phyloP scores from a whole-genome alignment of 805 yeast species.

The Blastobotrys mokoenaii region DNA sequence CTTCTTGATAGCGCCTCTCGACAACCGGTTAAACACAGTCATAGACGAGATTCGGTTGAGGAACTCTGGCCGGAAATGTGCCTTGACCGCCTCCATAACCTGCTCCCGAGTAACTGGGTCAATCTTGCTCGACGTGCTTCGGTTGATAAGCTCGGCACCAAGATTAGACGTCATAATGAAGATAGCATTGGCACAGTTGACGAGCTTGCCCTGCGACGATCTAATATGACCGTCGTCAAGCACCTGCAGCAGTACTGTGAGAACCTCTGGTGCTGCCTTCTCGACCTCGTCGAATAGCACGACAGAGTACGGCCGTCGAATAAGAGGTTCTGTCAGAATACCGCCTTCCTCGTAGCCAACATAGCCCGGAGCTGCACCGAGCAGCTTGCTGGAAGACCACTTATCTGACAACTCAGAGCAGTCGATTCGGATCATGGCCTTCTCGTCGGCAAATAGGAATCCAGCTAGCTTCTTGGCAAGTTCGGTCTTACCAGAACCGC shows the following conservation, averaged over 20 bases:
- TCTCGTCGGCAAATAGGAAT: slow-evolving; percentile 90
- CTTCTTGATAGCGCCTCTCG: slow-evolving; percentile 84
- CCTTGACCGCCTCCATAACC: slow-evolving; percentile 77
- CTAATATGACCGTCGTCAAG: slow-evolving; percentile 95
- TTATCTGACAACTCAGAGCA: slow-evolving; percentile 95
- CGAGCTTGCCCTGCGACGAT: slow-evolving; percentile 86
- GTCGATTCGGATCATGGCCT: slow-evolving; percentile 94
- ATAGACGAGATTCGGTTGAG: slow-evolving; percentile 91
- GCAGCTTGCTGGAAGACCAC: slow-evolving; percentile 86
- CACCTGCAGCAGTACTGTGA: slow-evolving; percentile 84
- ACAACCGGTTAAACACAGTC: slow-evolving; percentile 85
- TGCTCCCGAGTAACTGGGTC: slow-evolving; percentile 59
- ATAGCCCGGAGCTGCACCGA: slow-evolving; percentile 97
- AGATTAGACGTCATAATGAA: slow-evolving; percentile 95
- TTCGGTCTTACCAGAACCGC: slow-evolving; percentile 98
- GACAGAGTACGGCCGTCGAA: slow-evolving; percentile 93
- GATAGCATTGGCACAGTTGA: slow-evolving; percentile 87
- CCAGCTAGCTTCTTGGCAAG: slow-evolving; percentile 95
- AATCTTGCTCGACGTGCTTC: slow-evolving; percentile 49
- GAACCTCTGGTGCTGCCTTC: slow-evolving; percentile 96
- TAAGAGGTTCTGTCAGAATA: slow-evolving; percentile 81
- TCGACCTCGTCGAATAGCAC: slow-evolving; percentile 94
- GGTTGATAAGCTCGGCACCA: slow-evolving; percentile 84
- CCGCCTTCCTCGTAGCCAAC: slow-evolving; percentile 99
- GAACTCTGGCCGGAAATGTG: slow-evolving; percentile 95